Evolutionary conservation across 495 filamentous ascomycete genomes (phyloP).

Genomic region (Talaromyces ruber): DNA sequence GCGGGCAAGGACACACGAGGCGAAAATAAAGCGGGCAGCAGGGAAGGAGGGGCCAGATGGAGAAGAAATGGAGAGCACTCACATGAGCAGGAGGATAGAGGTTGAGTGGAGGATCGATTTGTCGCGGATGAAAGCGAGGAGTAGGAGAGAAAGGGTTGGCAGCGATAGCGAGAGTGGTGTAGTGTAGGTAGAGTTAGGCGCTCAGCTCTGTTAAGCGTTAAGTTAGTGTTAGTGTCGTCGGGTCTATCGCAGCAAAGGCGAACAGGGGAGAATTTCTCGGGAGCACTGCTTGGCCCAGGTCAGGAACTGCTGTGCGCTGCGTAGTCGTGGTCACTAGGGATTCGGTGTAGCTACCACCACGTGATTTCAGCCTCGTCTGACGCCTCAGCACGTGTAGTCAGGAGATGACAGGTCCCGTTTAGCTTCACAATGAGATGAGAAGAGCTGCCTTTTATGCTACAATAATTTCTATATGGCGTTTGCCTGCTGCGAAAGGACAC

Average conservation of each 20-base stretch:
- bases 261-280: constrained; percentile 16
- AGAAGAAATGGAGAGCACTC: constrained; percentile 7
- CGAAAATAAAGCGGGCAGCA: constrained; percentile 9
- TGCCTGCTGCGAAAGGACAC: constrained; percentile 30
- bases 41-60: constrained; percentile 4
- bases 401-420: neutral
- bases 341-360: neutral
- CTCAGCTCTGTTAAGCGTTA: too few relatives aligned
- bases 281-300: constrained; percentile 17
- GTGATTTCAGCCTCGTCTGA: neutral
- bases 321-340: constrained; percentile 27
- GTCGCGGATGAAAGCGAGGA: neutral
- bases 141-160: neutral
- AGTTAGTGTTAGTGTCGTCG: neutral
- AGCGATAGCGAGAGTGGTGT: neutral
- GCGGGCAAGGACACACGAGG: constrained; percentile 5
- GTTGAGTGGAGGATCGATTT: neutral
- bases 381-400: neutral
- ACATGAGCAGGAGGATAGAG: constrained; percentile 10
- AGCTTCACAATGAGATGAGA: neutral
- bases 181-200: constrained; percentile 2
- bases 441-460: neutral
- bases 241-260: neutral
- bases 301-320: constrained; percentile 23
- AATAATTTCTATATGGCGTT: neutral